Evolutionary conservation across 441 rosid genomes (phyloP), one percentile per base, ranked within the genome.

Genomic region (Populus trichocarpa): DNA sequence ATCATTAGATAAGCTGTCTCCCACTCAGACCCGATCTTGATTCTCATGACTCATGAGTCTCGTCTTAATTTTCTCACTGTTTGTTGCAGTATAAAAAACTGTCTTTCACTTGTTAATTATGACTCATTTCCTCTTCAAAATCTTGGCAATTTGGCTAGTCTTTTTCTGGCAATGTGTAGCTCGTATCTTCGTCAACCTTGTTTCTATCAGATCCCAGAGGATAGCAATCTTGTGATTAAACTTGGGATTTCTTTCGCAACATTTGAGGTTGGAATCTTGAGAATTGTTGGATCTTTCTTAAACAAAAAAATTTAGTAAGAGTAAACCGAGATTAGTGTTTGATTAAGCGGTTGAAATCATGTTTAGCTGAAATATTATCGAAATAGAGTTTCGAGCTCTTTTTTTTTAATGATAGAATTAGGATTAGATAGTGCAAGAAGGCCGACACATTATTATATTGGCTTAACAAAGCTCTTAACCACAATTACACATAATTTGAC

Each of bases 1-100:
- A 30, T 74, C 61, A 71, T 16, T 20, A 18, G 71, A 78, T 78
- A 38, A 67, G 77, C 71, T 78, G 79, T 81, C 64, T 18, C 30
- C 83, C 80, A 80, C 70, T 65, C 11, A 8, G 20, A 14, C 57
- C 57, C 57, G 20, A 14, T 46, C 4, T 12, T 6, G 69, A 26
- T 65, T 23, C 23, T 61, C 23, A 1, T 10, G 23, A 8, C 23
- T 61, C 23, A 1, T 10, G 23, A 8, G 28, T 8, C 68, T 25
- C 25, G 25, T 25, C 68, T 64, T 40, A 2, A 22, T 22, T 25
- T 11, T 9, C 11, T 26, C 12, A 10, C 26, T 25, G 68, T 64
- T 64, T 22, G 3, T 6, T 63, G 25, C 67, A 8, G 12, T 63
- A 23, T 63, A 20, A 63, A 61, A 61, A 63, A 63, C 25, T 22